Evolutionary conservation across 495 filamentous ascomycete genomes (phyloP).

Genomic region (Neurospora sp.): DNA sequence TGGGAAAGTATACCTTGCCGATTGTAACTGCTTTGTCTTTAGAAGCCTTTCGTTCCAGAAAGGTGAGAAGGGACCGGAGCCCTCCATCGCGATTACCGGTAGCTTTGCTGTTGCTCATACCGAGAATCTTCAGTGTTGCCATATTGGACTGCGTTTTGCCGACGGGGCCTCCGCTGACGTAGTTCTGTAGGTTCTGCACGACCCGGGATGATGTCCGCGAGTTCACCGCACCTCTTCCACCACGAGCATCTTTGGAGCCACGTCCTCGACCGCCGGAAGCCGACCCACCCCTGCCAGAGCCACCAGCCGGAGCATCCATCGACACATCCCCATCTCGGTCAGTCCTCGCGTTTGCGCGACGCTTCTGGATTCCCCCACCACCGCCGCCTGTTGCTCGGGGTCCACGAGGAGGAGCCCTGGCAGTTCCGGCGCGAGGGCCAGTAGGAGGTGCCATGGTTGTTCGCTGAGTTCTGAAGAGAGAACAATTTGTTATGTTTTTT

Average conservation of each 20-base stretch:
- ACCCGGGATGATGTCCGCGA: constrained; percentile 10
- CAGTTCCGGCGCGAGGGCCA: constrained; percentile 16
- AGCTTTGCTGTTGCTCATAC: constrained; percentile 70
- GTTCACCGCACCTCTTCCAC: constrained; percentile 3
- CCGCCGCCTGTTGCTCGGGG: constrained; percentile 1
- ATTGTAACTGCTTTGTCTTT: constrained; percentile 53
- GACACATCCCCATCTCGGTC: constrained; percentile 78
- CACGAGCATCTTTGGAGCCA: constrained; percentile 5
- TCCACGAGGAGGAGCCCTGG: constrained; percentile 4
- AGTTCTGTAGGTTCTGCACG: constrained; percentile 13
- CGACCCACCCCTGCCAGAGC: constrained; percentile 16
- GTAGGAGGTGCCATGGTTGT: constrained; percentile 32
- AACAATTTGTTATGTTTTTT: not conserved
- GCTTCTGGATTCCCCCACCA: constrained; percentile 64
- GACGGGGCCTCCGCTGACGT: not conserved
- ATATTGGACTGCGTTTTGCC: constrained; percentile 17
- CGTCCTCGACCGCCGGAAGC: constrained; percentile 18
- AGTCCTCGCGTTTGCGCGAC: constrained; percentile 36
- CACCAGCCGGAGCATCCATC: constrained; percentile 50
- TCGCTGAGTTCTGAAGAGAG: not conserved
- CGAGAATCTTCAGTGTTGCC: constrained; percentile 46
- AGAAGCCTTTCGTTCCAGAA: constrained; percentile 72
- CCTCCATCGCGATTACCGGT: constrained; percentile 60
- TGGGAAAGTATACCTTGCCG: constrained; percentile 65
- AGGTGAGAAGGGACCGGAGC: constrained; percentile 56